phyloP scores from a whole-genome alignment of 1,284 basidiomycete species.

The Sphagnurus paluster region DNA sequence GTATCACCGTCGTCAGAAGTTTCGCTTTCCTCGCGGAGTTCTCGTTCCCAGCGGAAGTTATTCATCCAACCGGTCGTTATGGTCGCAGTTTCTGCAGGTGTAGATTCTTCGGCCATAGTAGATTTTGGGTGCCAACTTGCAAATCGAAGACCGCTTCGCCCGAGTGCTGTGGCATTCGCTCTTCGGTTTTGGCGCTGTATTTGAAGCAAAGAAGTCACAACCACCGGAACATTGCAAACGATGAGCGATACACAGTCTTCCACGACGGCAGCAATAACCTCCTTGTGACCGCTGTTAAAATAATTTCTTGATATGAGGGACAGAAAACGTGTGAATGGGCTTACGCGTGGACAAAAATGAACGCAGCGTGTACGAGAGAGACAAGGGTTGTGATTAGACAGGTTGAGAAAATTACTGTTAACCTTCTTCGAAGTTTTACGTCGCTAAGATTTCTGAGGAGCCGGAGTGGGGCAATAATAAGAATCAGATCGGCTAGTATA shows the following conservation, averaged over 20 bases:
- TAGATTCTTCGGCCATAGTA: not conserved
- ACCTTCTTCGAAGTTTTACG: conserved; percentile 30
- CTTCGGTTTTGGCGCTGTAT: conserved; percentile 10
- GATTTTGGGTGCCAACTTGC: conserved; percentile 8
- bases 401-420: conserved; percentile 40
- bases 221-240: conserved; percentile 42
- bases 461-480: conserved; percentile 36
- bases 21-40: conserved; percentile 5
- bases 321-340: too few relatives aligned
- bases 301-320: too few relatives aligned
- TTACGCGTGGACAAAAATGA: conserved; percentile 28
- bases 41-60: conserved; percentile 14
- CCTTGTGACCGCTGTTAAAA: conserved; percentile 21
- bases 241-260: conserved; percentile 41
- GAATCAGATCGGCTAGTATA: conserved; percentile 35
- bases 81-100: not conserved
- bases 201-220: conserved; percentile 32
- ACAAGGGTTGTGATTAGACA: conserved; percentile 40
- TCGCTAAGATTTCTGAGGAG: conserved; percentile 35
- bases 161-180: not conserved
- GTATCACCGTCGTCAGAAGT: not conserved
- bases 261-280: conserved; percentile 39
- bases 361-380: conserved; percentile 40
- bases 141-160: conserved; percentile 10
- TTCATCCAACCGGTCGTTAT: conserved; percentile 9